Evolutionary conservation across 2,329 filamentous ascomycete genomes (phyloP).

Genomic region (Coniochaeta prunicola): DNA sequence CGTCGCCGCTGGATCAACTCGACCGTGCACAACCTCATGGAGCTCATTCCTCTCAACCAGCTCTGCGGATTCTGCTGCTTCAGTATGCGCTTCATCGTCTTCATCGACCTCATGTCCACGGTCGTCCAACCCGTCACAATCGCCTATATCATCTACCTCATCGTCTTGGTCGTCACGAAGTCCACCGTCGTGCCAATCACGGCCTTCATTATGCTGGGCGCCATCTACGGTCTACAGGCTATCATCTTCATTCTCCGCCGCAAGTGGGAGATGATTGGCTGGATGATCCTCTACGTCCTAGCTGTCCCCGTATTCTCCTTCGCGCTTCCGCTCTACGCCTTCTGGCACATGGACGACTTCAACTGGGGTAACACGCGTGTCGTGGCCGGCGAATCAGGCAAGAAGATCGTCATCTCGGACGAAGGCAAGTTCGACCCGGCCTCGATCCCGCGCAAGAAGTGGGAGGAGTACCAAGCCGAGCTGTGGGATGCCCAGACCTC

Average conservation of each 20-base stretch:
- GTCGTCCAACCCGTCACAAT: conserved; percentile 87
- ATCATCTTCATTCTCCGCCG: conserved; percentile 94
- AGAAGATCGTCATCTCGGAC: conserved; percentile 88
- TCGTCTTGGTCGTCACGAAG: conserved; percentile 61
- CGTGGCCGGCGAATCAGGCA: conserved; percentile 86
- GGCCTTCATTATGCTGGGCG: conserved; percentile 82
- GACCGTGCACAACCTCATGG: conserved; percentile 93
- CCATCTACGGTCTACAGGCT: conserved; percentile 95
- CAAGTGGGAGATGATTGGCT: conserved; percentile 99
- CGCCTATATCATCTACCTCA: conserved; percentile 82
- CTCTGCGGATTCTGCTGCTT: conserved; percentile 99
- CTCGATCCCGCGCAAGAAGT: conserved; percentile 93
- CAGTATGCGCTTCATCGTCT: conserved; percentile 97
- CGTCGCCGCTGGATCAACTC: conserved; percentile 99
- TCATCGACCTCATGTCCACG: conserved; percentile 87
- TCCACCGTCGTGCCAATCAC: conserved; percentile 67
- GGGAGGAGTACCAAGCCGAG: conserved; percentile 98
- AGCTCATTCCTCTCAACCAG: conserved; percentile 86
- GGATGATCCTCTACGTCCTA: conserved; percentile 94
- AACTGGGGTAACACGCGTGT: conserved; percentile 98
- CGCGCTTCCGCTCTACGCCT: conserved; percentile 83
- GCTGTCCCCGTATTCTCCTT: conserved; percentile 91
- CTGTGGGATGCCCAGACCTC: conserved; percentile 90
- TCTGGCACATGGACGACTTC: conserved; percentile 99
- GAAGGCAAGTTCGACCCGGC: conserved; percentile 96